A percentile compares a stretch with the other conserved stretches of the same genome.
phyloP scores from a whole-genome alignment of 2,329 filamentous ascomycete species.

The Nigrospora oryzae region DNA sequence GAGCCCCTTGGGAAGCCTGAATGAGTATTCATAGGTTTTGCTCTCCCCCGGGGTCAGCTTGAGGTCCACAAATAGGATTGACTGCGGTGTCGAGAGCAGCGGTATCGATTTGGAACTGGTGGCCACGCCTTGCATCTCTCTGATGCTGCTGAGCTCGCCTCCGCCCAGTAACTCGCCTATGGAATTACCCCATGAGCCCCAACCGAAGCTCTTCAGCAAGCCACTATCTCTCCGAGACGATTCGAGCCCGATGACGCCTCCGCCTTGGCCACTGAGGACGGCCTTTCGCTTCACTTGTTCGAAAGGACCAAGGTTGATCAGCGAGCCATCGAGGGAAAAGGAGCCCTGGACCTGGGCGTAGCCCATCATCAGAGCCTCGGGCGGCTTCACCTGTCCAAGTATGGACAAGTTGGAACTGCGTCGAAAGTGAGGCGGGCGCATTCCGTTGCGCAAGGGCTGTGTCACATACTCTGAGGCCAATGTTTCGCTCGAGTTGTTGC shows the following conservation, averaged over 20 bases:
- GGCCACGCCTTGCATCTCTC: constrained; percentile 84
- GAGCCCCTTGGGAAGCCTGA: constrained; percentile 78
- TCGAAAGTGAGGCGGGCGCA: constrained; percentile 35
- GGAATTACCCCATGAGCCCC: constrained; percentile 81
- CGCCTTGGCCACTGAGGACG: constrained; percentile 78
- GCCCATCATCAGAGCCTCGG: constrained; percentile 93
- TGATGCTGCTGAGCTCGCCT: constrained; percentile 83
- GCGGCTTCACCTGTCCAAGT: constrained; percentile 36
- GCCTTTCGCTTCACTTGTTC: constrained; percentile 95
- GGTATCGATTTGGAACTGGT: constrained; percentile 84
- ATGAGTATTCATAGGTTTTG: constrained; percentile 77
- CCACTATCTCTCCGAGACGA: constrained; percentile 65
- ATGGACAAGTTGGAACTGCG: constrained; percentile 34
- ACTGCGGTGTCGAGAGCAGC: constrained; percentile 89
- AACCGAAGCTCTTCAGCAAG: constrained; percentile 76
- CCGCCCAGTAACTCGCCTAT: constrained; percentile 80
- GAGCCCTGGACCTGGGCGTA: constrained; percentile 91
- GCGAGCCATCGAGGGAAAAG: constrained; percentile 83
- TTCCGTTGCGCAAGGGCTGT: constrained; percentile 30
- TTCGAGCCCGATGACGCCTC: constrained; percentile 77
- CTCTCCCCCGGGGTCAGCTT: constrained; percentile 83
- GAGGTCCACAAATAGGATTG: constrained; percentile 90
- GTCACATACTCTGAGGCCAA: constrained; percentile 79
- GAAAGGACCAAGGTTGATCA: constrained; percentile 83
- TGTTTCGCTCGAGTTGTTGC: constrained; percentile 92